Evolutionary conservation across 139 green algal genomes (phyloP).

Genomic region (Micromonas pusilla): DNA sequence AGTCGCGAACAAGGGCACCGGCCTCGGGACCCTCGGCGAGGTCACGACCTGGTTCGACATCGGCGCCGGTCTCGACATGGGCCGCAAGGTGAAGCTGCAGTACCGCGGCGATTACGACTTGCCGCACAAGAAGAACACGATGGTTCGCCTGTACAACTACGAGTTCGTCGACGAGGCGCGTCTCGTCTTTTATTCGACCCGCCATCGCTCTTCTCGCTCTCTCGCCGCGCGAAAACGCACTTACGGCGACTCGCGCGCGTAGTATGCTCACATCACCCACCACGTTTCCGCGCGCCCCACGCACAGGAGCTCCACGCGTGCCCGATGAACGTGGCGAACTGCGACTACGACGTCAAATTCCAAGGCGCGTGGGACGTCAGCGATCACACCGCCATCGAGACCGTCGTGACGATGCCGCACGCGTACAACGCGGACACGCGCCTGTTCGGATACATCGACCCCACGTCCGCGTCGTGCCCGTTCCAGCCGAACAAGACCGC

Average conservation of each 20-base stretch:
- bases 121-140: too few relatives aligned
- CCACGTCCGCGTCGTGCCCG: background rate
- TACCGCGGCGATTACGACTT: background rate
- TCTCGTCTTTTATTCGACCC: background rate
- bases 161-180: background rate
- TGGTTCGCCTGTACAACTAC: too few relatives aligned
- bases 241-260: background rate
- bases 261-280: too few relatives aligned
- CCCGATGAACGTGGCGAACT: background rate
- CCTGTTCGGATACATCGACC: background rate
- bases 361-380: constrained; percentile 4
- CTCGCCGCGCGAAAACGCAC: background rate
- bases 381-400: background rate
- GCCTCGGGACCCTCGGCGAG: background rate
- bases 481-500: background rate
- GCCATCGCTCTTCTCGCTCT: background rate
- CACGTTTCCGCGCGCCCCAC: too few relatives aligned
- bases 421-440: background rate
- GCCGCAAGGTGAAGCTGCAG: background rate
- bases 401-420: constrained; percentile 2
- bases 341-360: background rate
- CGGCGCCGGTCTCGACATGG: background rate
- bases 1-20: background rate
- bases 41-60: background rate
- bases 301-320: background rate